Percentiles rank a stretch among this genome's conserved stretches.
These are phyloP conservation scores for Lactifluus rugatus DNA, from an alignment of 768 basidiomycete species.

Conservation along the genomic window DNA sequence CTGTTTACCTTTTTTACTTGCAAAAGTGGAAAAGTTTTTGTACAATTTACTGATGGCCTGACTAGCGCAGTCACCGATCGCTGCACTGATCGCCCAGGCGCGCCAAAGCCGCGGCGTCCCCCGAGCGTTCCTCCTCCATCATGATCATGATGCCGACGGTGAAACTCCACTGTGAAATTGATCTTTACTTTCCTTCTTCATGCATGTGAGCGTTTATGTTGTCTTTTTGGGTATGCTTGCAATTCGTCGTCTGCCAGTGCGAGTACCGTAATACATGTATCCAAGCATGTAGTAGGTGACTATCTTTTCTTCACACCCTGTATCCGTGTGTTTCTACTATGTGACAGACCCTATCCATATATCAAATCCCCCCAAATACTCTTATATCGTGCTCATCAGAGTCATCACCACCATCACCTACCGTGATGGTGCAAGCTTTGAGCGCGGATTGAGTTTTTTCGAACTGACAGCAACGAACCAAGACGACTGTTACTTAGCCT, in stretches of 20 bases:
- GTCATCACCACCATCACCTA: not conserved
- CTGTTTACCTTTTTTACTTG: too few species aligned
- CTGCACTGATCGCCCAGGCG: too few species aligned
- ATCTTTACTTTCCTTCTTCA: not conserved
- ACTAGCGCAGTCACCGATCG: too few species aligned
- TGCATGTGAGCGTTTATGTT: not conserved
- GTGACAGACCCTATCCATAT: not conserved
- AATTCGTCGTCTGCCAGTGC: conserved; percentile 2
- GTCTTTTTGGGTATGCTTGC: not conserved
- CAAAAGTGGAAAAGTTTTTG: too few species aligned
- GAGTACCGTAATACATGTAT: not conserved
- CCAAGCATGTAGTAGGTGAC: too few species aligned
- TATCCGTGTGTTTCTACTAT: not conserved
- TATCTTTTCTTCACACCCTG: not conserved
- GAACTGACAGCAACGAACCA: not conserved
- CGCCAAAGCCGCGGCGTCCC: too few species aligned
- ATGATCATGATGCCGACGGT: too few species aligned
- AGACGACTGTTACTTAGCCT: not conserved
- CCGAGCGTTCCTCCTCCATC: too few species aligned
- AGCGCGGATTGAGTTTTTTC: not conserved
- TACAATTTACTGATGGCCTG: too few species aligned
- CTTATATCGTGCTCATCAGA: not conserved
- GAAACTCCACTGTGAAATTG: too few species aligned
- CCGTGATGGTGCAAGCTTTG: not conserved
- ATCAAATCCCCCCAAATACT: not conserved